Percentiles rank a stretch among this genome's conserved stretches.
phyloP scores from a whole-genome alignment of 2,329 filamentous ascomycete species.

The Fusarium beomiforme region DNA sequence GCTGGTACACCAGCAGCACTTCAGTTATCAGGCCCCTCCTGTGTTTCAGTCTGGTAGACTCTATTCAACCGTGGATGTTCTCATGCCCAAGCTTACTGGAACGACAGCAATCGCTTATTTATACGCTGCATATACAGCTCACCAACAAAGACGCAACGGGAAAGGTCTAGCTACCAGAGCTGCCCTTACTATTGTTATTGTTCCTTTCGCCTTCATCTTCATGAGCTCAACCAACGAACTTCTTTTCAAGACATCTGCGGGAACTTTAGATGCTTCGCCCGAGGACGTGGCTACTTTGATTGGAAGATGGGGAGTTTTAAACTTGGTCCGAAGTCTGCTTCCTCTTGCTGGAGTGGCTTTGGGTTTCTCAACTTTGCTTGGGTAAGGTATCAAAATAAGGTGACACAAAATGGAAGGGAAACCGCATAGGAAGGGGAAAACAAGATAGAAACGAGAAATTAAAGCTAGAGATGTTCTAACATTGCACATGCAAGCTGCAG shows the following conservation, averaged over 20 bases:
- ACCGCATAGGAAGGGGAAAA: neutral
- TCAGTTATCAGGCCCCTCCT: conserved; percentile 37
- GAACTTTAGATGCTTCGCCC: conserved; percentile 18
- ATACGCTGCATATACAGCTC: conserved; percentile 50
- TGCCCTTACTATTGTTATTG: conserved; percentile 48
- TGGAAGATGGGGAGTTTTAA: conserved; percentile 42
- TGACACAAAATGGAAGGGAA: neutral
- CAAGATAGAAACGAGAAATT: neutral
- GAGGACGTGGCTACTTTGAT: conserved; percentile 39
- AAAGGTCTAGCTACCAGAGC: conserved; percentile 47
- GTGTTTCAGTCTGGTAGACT: conserved; percentile 50
- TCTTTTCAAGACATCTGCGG: conserved; percentile 43
- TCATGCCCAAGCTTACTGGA: conserved; percentile 51
- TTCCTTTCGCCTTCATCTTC: conserved; percentile 52
- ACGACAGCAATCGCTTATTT: conserved; percentile 48
- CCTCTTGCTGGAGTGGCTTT: conserved; percentile 45
- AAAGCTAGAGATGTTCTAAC: neutral
- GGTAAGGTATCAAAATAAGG: neutral
- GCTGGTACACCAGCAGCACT: conserved; percentile 47
- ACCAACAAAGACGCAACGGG: conserved; percentile 45
- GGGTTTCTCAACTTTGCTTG: conserved; percentile 36
- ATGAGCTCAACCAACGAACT: conserved; percentile 51
- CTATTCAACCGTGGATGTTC: conserved; percentile 50
- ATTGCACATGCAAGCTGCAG: neutral
- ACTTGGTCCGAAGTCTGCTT: conserved; percentile 46